Percentiles rank a stretch among this genome's conserved stretches.
Evolutionary conservation across 805 yeast genomes (phyloP).

Genomic region (Debaryomyces maramus): DNA sequence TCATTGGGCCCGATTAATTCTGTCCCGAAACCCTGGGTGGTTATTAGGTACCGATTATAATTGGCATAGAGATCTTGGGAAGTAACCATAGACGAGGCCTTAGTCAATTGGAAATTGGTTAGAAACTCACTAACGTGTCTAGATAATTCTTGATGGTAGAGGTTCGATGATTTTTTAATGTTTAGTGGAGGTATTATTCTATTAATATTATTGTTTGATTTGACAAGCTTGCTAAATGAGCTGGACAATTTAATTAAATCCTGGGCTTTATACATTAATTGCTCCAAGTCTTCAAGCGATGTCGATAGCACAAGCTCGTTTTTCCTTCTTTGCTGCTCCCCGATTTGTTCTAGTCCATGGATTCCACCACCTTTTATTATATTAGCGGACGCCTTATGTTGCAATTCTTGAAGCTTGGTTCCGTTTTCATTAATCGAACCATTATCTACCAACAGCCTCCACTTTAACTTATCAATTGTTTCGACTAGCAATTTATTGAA

Average conservation of each 20-base stretch:
- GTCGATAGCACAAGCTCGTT: conserved; percentile 62
- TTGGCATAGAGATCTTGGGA: conserved; percentile 43
- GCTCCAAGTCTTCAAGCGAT: conserved; percentile 75
- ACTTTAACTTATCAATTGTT: conserved; percentile 47
- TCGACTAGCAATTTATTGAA: conserved; percentile 44
- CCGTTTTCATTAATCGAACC: conserved; percentile 42
- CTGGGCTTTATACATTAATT: conserved; percentile 73
- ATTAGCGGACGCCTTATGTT: conserved; percentile 5
- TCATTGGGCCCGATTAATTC: conserved; percentile 72
- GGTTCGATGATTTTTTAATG: conserved; percentile 31
- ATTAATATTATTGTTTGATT: conserved; percentile 8
- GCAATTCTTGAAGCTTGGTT: conserved; percentile 18
- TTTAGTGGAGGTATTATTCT: conserved; percentile 31
- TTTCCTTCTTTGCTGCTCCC: conserved; percentile 53
- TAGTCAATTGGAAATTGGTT: conserved; percentile 28
- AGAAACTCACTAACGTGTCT: conserved; percentile 78
- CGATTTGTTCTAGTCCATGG: conserved; percentile 61
- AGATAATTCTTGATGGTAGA: conserved; percentile 67
- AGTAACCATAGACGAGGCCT: conserved; percentile 38
- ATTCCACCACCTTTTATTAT: conserved; percentile 54
- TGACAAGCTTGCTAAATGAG: conserved; percentile 32
- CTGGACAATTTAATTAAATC: conserved; percentile 62
- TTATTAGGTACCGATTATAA: conserved; percentile 36
- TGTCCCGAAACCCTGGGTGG: conserved; percentile 49
- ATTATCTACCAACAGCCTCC: conserved; percentile 42